Percentiles rank a stretch among this genome's conserved stretches.
phyloP scores from a whole-genome alignment of 768 basidiomycete species.

The Astraeus odoratus region DNA sequence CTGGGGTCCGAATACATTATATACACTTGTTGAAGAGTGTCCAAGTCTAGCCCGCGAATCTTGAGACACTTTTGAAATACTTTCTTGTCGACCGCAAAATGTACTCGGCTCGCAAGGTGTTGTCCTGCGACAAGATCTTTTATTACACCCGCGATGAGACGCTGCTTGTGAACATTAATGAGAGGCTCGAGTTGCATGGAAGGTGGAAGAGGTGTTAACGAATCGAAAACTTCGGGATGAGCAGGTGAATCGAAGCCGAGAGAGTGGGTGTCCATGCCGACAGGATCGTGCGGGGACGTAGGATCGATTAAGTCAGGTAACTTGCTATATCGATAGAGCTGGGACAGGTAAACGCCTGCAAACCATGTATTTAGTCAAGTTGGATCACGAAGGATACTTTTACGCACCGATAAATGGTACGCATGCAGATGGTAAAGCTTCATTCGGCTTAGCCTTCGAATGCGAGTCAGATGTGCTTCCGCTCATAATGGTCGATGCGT shows the following conservation, averaged over 20 bases:
- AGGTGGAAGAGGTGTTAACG: constrained; percentile 62
- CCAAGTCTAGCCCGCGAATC: constrained; percentile 56
- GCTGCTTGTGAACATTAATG: constrained; percentile 87
- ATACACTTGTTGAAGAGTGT: constrained; percentile 45
- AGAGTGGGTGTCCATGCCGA: constrained; percentile 56
- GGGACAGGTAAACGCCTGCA: constrained; percentile 70
- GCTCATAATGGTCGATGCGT: constrained; percentile 47
- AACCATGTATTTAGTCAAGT: constrained; percentile 4
- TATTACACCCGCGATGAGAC: constrained; percentile 73
- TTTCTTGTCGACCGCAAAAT: constrained; percentile 66
- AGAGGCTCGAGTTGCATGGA: constrained; percentile 80
- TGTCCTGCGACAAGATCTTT: constrained; percentile 77
- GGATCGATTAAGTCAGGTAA: constrained; percentile 82
- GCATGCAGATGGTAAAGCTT: constrained; percentile 49
- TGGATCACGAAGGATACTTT: constrained; percentile 10
- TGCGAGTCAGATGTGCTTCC: constrained; percentile 36
- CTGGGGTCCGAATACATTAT: constrained; percentile 27
- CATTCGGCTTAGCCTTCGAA: constrained; percentile 32
- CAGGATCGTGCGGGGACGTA: constrained; percentile 63
- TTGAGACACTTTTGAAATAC: constrained; percentile 70
- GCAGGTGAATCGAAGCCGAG: constrained; percentile 62
- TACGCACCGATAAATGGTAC: constrained; percentile 86
- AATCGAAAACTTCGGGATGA: constrained; percentile 73
- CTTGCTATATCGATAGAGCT: constrained; percentile 54
- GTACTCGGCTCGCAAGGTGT: constrained; percentile 69